Base-by-base conservation (phyloP, 208 protist genomes). In the Trypanosoma theileri region DNA sequence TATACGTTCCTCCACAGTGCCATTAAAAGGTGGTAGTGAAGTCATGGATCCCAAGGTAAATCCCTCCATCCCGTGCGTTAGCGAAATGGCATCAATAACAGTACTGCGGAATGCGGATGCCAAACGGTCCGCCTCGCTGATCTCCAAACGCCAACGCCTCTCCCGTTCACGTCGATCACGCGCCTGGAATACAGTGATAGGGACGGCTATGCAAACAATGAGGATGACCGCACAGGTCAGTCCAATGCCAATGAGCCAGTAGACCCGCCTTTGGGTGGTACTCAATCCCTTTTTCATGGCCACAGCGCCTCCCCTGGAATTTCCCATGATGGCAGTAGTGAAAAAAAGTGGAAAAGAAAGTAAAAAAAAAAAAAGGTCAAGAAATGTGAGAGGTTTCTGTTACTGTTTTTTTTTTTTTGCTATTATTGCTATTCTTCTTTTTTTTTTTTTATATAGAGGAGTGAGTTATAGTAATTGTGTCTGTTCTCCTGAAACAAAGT, bases 31-130 rank as follows among this genome's bases (percentile, higher is more conserved):
- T 0, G 82, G 84, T 44, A 84, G 50, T n/a, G 24, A 21, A 24
- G 46, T 60, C 28, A 89, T 67, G 4, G 19, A 41, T n/a, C 78
- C 82, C 3, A 81, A 48, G 7, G 87, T 71, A 67, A 86, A 79
- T 22, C 82, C 82, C 53, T 81, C 75, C 63, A 91, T n/a, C n/a
- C 55, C 64, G 26, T 74, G 62, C 6, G 76, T 46, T 0, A 66
- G 31, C 0, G 71, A 69, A 24, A 85, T 53, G 59, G 71, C 71
- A 51, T 80, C 82, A 42, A 84, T 73, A 35, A 88, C 61, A 56
- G 28, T 50, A 13, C n/a, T 65, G 2, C 77, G 76, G 60, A 89
- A 77, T 31, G 68, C 21, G 13, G 59, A 62, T 4, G 66, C 62
- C 79, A 66, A 84, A 3, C 56, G 24, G 12, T 74, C 69, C 0